These are phyloP conservation scores for Fusarium napiforme DNA, from an alignment of 2,329 filamentous ascomycete species.

Conservation along the genomic window DNA sequence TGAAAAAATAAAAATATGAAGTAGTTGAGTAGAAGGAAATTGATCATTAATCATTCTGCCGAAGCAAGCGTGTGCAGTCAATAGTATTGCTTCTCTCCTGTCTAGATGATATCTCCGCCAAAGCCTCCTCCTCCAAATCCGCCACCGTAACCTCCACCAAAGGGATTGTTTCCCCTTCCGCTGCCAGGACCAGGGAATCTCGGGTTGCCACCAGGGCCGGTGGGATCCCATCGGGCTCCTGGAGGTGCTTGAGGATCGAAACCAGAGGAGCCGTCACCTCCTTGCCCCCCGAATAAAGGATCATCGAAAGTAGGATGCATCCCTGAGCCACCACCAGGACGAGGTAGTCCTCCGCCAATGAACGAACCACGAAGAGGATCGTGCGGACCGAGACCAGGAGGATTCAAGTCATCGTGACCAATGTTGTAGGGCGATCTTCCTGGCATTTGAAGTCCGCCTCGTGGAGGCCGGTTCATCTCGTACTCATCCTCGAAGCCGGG, in stretches of 20 bases:
- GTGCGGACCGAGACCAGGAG: constrained; percentile 83
- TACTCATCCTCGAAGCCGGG: constrained; percentile 95
- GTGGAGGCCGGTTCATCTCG: constrained; percentile 75
- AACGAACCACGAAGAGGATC: constrained; percentile 80
- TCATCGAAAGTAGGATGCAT: constrained; percentile 99
- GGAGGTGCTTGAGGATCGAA: constrained; percentile 80
- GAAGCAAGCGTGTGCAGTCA: constrained; percentile 1
- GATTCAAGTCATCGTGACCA: constrained; percentile 88
- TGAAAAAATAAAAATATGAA: constrained; percentile 1
- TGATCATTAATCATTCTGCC: constrained; percentile 22
- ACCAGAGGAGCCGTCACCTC: constrained; percentile 46
- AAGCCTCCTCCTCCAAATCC: constrained; percentile 48
- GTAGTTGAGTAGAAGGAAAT: not conserved
- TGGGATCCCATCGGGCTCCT: constrained; percentile 90
- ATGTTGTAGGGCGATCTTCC: constrained; percentile 73
- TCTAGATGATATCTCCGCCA: constrained; percentile 44
- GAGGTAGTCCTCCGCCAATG: constrained; percentile 68
- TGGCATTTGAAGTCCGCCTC: constrained; percentile 47
- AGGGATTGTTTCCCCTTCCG: constrained; percentile 52
- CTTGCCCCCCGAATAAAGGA: constrained; percentile 73
- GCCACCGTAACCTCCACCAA: constrained; percentile 54
- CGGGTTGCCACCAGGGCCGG: constrained; percentile 73
- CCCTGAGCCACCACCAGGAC: constrained; percentile 74
- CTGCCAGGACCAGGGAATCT: constrained; percentile 59
- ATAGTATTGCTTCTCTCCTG: not conserved